phyloP scores from a whole-genome alignment of 805 yeast species.

The Yarrowia yakushimensis region DNA sequence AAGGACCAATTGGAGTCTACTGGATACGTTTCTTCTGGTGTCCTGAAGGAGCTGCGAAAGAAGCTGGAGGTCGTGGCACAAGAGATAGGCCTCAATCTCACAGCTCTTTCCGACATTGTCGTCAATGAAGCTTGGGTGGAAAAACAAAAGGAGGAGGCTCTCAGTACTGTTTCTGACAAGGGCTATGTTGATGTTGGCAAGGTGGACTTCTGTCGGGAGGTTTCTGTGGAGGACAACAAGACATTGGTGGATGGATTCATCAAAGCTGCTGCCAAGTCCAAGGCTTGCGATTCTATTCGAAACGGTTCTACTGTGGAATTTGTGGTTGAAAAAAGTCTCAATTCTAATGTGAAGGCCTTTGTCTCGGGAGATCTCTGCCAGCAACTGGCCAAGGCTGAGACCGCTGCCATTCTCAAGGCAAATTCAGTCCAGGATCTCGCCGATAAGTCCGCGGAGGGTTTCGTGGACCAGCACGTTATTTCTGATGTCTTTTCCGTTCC shows the following conservation, averaged over 20 bases:
- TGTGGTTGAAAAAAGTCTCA: conserved; percentile 3
- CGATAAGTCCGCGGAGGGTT: conserved; percentile 14
- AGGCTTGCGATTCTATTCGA: background rate
- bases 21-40: background rate
- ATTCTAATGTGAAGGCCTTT: background rate
- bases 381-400: background rate
- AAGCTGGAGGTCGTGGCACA: conserved; percentile 4
- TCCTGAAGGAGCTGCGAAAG: conserved; percentile 4
- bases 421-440: conserved; percentile 12
- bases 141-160: background rate
- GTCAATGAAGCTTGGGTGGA: conserved; percentile 4
- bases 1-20: background rate
- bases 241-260: background rate
- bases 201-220: conserved; percentile 10
- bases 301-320: conserved; percentile 6
- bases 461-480: conserved; percentile 18
- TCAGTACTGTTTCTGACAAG: background rate
- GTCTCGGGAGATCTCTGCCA: background rate
- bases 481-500: conserved; percentile 10
- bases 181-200: background rate
- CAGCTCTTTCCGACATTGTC: background rate
- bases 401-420: background rate
- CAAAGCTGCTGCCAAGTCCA: background rate
- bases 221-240: conserved; percentile 9
- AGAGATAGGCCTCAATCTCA: background rate